A percentile compares a stretch with the other conserved stretches of the same genome.
These are phyloP conservation scores for Xerocomus brunneocitrinus DNA, from an alignment of 768 basidiomycete genomes.

Conservation along the genomic window DNA sequence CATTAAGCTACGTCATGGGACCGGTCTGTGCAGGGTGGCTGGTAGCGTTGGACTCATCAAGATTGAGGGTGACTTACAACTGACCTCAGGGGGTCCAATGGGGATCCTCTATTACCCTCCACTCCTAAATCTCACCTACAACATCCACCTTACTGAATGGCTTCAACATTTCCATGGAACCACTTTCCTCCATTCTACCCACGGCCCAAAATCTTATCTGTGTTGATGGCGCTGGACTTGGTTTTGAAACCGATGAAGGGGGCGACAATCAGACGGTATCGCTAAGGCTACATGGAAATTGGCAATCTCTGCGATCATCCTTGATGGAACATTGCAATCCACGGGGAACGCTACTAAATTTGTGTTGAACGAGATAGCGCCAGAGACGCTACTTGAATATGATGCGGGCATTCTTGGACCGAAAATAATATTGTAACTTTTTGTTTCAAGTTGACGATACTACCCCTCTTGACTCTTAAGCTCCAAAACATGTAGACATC, in stretches of 20 bases:
- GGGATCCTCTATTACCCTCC: slow-evolving; percentile 15
- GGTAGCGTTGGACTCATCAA: background rate
- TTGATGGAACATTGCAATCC: slow-evolving; percentile 7
- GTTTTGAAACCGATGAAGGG: background rate
- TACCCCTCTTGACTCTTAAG: no score
- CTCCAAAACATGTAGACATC: no score
- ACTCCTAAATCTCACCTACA: background rate
- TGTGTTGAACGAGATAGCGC: slow-evolving; percentile 6
- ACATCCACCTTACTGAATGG: slow-evolving; percentile 7
- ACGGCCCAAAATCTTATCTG: slow-evolving; percentile 10
- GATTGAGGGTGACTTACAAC: background rate
- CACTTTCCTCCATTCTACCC: slow-evolving; percentile 8
- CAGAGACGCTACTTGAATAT: background rate
- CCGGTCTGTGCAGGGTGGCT: slow-evolving; percentile 1
- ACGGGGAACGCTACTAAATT: slow-evolving; percentile 10
- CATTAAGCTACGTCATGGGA: background rate
- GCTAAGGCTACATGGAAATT: background rate
- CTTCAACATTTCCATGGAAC: slow-evolving; percentile 14
- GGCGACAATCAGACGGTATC: slow-evolving; percentile 6
- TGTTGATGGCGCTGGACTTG: background rate
- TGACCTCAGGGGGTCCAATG: background rate
- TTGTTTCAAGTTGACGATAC: no score
- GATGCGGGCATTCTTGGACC: no score
- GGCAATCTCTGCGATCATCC: slow-evolving; percentile 10
- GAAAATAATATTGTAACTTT: no score